A percentile compares a stretch with the other conserved stretches of the same genome.
Evolutionary conservation across 805 yeast genomes (phyloP).

Genomic region (Ogataea pilisensis): DNA sequence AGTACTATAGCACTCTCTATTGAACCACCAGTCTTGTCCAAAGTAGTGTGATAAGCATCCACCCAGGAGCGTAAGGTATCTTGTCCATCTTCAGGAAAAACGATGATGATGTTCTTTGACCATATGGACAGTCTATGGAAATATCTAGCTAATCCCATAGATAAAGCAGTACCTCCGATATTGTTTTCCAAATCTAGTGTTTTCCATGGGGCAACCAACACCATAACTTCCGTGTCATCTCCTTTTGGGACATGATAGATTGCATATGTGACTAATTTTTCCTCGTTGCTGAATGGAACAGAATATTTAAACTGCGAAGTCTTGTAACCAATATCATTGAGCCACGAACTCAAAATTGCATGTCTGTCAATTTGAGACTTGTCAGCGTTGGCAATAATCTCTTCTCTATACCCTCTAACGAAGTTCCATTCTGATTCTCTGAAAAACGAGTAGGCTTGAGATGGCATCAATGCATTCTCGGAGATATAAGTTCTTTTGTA

Average conservation of each 20-base stretch:
- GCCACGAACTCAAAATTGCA: conserved; percentile 49
- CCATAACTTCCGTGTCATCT: conserved; percentile 94
- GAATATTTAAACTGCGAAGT: conserved; percentile 40
- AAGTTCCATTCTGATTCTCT: conserved; percentile 94
- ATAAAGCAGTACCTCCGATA: conserved; percentile 74
- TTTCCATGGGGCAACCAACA: conserved; percentile 82
- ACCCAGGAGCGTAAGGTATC: conserved; percentile 82
- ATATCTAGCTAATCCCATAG: conserved; percentile 71
- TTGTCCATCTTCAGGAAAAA: conserved; percentile 70
- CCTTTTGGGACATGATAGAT: conserved; percentile 91
- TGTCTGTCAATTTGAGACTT: conserved; percentile 37
- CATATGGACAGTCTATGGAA: conserved; percentile 85
- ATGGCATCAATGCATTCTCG: conserved; percentile 96
- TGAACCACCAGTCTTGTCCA: conserved; percentile 88
- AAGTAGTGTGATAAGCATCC: conserved; percentile 80
- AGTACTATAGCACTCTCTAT: conserved; percentile 86
- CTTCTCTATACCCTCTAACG: conserved; percentile 77
- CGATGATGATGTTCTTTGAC: conserved; percentile 91
- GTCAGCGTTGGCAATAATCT: conserved; percentile 39
- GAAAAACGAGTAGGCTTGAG: conserved; percentile 88
- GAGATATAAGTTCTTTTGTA: conserved; percentile 81
- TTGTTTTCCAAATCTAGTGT: conserved; percentile 63
- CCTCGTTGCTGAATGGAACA: conserved; percentile 16
- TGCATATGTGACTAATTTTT: conserved; percentile 51
- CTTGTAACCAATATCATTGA: conserved; percentile 68